These are phyloP conservation scores for Thymus mandschuricus DNA, from an alignment of 257 asterid genomes.

Conservation along the genomic window DNA sequence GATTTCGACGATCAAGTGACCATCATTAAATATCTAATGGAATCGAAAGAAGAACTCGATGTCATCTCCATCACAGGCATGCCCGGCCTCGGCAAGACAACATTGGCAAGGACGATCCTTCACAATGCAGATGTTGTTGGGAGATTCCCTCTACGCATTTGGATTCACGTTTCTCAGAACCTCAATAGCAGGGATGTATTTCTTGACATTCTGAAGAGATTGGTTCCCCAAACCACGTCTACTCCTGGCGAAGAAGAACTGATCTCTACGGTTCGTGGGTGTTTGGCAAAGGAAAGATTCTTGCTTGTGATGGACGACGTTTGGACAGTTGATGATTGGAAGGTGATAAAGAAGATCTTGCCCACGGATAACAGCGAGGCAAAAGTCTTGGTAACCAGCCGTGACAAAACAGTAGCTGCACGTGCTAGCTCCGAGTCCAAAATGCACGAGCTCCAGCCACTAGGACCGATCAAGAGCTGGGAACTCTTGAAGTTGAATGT, in stretches of 20 bases:
- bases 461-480: not conserved
- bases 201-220: not conserved
- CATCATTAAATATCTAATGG: not conserved
- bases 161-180: not conserved
- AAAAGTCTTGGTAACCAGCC: slow-evolving; percentile 14
- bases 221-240: not conserved
- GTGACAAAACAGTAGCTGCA: not conserved
- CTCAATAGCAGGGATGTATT: not conserved
- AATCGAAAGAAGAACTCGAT: not conserved
- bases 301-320: slow-evolving; percentile 1
- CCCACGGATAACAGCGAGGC: slow-evolving; percentile 31
- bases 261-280: not conserved
- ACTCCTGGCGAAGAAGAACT: not conserved
- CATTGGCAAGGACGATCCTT: slow-evolving; percentile 5
- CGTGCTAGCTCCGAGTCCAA: no score
- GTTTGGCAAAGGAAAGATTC: not conserved
- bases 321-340: not conserved
- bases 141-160: not conserved
- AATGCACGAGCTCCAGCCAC: not conserved
- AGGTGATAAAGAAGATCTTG: slow-evolving; percentile 29
- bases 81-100: slow-evolving; percentile 16
- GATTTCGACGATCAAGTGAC: not conserved
- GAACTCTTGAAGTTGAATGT: not conserved
- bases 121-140: not conserved
- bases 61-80: no score